These are phyloP conservation scores for Steccherinum ochraceum DNA, from an alignment of 768 basidiomycete species.

Conservation along the genomic window DNA sequence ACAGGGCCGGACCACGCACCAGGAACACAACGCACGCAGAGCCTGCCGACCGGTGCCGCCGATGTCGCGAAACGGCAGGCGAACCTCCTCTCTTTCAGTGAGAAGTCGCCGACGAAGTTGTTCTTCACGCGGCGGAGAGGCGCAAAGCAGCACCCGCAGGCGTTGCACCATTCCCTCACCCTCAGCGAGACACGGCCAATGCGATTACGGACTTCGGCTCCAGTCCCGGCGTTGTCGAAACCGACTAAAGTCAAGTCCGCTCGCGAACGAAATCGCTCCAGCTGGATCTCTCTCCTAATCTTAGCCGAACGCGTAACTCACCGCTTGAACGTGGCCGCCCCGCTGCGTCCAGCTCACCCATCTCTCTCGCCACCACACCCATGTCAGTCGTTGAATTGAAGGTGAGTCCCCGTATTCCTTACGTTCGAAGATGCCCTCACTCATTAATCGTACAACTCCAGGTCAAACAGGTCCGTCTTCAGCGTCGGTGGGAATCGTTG, in stretches of 20 bases:
- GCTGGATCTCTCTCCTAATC: not conserved
- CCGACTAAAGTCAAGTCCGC: not conserved
- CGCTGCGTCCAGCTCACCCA: not conserved
- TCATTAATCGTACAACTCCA: no score
- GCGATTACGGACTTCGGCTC: not conserved
- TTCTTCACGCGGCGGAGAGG: not conserved
- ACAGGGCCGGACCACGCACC: conserved; percentile 3
- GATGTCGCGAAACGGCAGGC: not conserved
- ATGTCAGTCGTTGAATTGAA: not conserved
- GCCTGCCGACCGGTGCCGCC: conserved; percentile 2
- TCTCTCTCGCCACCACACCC: not conserved
- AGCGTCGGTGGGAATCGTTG: not conserved
- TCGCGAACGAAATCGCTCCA: not conserved
- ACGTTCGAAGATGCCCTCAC: no score
- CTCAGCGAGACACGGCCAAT: not conserved
- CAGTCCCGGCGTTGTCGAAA: not conserved
- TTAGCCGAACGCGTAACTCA: not conserved
- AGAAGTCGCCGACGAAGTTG: not conserved
- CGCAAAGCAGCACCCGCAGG: not conserved
- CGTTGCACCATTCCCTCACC: not conserved
- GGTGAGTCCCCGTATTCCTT: not conserved
- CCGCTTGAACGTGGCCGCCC: not conserved
- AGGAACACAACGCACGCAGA: not conserved
- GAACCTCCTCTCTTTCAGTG: not conserved
- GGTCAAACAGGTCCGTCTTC: not conserved